A percentile compares a stretch with the other conserved stretches of the same genome.
Evolutionary conservation across 768 basidiomycete species (phyloP).

Genomic region (Russula lepida): DNA sequence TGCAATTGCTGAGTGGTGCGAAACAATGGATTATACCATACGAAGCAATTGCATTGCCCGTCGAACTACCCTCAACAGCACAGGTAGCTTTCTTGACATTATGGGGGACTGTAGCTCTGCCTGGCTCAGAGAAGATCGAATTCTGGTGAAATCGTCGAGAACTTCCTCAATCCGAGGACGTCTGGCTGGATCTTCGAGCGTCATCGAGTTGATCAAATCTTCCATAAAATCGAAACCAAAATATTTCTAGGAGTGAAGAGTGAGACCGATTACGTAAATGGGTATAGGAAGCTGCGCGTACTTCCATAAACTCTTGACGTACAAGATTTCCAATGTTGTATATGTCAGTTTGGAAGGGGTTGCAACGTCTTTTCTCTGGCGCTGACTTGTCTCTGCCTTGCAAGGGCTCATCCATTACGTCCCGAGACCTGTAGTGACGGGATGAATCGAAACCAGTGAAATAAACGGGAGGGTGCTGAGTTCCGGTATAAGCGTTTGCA

Average conservation of each 20-base stretch:
- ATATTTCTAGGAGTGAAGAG: conserved; percentile 17
- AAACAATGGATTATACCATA: not conserved
- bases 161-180: conserved; percentile 24
- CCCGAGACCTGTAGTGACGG: conserved; percentile 21
- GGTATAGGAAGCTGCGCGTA: conserved; percentile 8
- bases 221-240: conserved; percentile 24
- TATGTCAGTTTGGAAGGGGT: conserved; percentile 32
- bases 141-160: not conserved
- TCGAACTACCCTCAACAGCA: not conserved
- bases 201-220: conserved; percentile 25
- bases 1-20: not conserved
- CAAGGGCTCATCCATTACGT: conserved; percentile 27
- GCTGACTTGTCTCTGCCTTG: conserved; percentile 37
- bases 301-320: conserved; percentile 25
- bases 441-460: conserved; percentile 27
- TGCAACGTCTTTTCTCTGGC: conserved; percentile 25
- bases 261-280: not conserved
- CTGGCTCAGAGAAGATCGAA: not conserved
- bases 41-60: not conserved
- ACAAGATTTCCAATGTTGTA: conserved; percentile 32
- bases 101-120: conserved; percentile 6
- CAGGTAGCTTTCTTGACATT: not conserved
- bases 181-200: conserved; percentile 21
- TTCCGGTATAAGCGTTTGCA: conserved; percentile 22
- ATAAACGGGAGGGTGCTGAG: conserved; percentile 23